Percentiles rank a stretch among this genome's conserved stretches.
These are phyloP conservation scores for Coleophoma cylindrospora DNA, from an alignment of 2,329 filamentous ascomycete genomes.

Conservation along the genomic window DNA sequence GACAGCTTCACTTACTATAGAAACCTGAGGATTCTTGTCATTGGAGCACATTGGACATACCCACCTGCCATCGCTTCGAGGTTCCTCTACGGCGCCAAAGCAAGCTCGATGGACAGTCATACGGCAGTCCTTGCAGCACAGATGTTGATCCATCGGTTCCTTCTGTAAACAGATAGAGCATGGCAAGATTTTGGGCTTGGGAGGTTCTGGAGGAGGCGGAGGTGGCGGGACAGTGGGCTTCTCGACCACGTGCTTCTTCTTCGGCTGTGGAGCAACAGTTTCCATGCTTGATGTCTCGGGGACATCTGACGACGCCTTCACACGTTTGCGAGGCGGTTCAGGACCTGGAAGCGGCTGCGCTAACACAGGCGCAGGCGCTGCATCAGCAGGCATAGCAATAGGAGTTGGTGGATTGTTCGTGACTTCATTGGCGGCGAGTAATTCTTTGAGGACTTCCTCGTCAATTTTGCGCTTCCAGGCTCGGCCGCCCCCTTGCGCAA, in stretches of 20 bases:
- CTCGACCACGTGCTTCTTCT: constrained; percentile 42
- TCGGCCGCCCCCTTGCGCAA: constrained; percentile 71
- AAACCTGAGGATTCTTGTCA: constrained; percentile 85
- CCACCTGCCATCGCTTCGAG: constrained; percentile 73
- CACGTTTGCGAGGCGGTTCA: constrained; percentile 61
- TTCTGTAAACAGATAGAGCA: constrained; percentile 79
- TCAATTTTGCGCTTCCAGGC: constrained; percentile 87
- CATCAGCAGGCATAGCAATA: constrained; percentile 21
- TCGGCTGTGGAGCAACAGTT: constrained; percentile 25
- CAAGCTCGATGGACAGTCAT: constrained; percentile 88
- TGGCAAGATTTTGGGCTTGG: constrained; percentile 72
- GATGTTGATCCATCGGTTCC: constrained; percentile 65
- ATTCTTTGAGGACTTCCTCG: constrained; percentile 79
- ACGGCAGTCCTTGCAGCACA: constrained; percentile 82
- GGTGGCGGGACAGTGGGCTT: constrained; percentile 63
- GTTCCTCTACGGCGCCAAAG: constrained; percentile 74
- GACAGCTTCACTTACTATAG: constrained; percentile 60
- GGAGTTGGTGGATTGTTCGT: constrained; percentile 30
- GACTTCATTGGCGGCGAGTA: constrained; percentile 60
- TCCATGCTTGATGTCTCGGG: constrained; percentile 42
- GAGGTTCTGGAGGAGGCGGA: constrained; percentile 67
- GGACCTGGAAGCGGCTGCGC: constrained; percentile 22
- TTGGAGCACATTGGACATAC: constrained; percentile 94
- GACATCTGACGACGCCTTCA: constrained; percentile 51
- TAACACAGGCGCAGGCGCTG: constrained; percentile 16